Conservation (phyloP, 1,284 basidiomycete genomes). For the Cronartium ribicola region DNA sequence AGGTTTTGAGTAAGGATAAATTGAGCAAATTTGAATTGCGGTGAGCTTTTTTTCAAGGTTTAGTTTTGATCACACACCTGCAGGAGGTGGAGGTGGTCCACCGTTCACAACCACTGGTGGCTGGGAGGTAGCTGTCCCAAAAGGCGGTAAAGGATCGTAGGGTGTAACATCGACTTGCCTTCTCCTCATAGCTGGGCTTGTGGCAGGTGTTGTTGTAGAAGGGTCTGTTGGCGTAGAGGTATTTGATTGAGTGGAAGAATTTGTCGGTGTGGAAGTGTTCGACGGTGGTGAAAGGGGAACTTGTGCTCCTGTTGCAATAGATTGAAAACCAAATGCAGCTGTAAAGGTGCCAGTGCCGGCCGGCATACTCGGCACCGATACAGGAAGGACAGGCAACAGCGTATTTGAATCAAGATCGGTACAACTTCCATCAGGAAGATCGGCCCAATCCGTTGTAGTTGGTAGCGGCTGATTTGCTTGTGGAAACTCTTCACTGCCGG, state of each 20-base stretch:
- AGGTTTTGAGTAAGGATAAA: too few relatives aligned
- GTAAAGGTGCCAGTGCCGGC: constrained; percentile 21
- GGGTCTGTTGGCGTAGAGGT: too few relatives aligned
- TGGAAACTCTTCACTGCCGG: neutral
- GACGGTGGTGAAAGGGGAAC: too few relatives aligned
- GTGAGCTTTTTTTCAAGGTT: constrained; percentile 8
- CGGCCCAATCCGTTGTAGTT: constrained; percentile 16
- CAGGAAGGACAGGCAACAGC: constrained; percentile 20
- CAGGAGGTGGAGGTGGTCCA: neutral
- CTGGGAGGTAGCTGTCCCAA: neutral
- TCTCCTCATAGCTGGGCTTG: neutral
- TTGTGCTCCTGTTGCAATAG: neutral
- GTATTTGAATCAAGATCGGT: constrained; percentile 14
- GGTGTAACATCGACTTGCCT: neutral
- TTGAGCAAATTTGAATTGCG: too few relatives aligned
- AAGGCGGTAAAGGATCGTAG: neutral
- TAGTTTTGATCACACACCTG: constrained; percentile 25
- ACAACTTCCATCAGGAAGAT: constrained; percentile 9
- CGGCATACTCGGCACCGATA: constrained; percentile 10
- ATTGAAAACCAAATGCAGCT: constrained; percentile 27
- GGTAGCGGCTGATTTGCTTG: neutral
- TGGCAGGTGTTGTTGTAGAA: neutral
- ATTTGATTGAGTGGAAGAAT: too few relatives aligned
- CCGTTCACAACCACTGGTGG: neutral
- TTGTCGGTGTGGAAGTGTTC: too few relatives aligned